Evolutionary conservation across 345 rosid species (phyloP), one percentile per base, ranked within the genome.

Genomic region (Noccaea bulbosa): DNA sequence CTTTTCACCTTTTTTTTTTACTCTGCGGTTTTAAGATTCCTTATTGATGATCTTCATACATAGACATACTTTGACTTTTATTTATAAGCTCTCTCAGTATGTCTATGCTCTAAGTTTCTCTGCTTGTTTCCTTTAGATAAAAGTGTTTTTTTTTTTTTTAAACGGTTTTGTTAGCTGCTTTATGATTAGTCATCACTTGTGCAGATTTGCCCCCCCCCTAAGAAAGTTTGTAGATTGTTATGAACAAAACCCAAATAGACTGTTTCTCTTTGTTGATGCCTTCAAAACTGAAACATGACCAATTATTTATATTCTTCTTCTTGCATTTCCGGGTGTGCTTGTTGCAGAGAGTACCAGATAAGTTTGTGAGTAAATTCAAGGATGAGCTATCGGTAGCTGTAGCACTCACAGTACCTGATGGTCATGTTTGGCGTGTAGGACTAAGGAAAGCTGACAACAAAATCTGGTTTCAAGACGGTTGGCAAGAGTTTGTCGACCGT

Each of bases 281-380:
- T 7, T 39, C 11, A 7, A 16, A 61, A 15, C 62, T 37, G 15
- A 60, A 39, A 14, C 7, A 11, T 57, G 8, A 32, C 57, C 33
- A 44, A 38, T 40, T 47, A 50, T 66, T 17, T 54, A 38, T 60
- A n/a, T 20, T 58, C 33, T 12, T 45, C 56, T 77, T 44, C 62
- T 74, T 59, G 70, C 39, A 44, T 70, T 62, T 62, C 38, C 41
- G 72, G 72, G 45, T 73, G 41, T 73, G 66, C 9, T 37, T 86
- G 68, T 74, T 27, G 90, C 92, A 92, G 98, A 84, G 96, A 74
- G 83, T 92, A 65, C 98, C 98, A 8, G 96, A 89, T 70, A 81
- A 79, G 77, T 89, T 92, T 67, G 77, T 85, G 79, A 85, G 81
- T 84, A 89, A 65, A 80, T 86, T 81, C 83, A 90, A 82, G 79